Evolutionary conservation across 2,329 filamentous ascomycete genomes (phyloP), one percentile per base, ranked within the genome.

Genomic region (Davidsoniella virescens): DNA sequence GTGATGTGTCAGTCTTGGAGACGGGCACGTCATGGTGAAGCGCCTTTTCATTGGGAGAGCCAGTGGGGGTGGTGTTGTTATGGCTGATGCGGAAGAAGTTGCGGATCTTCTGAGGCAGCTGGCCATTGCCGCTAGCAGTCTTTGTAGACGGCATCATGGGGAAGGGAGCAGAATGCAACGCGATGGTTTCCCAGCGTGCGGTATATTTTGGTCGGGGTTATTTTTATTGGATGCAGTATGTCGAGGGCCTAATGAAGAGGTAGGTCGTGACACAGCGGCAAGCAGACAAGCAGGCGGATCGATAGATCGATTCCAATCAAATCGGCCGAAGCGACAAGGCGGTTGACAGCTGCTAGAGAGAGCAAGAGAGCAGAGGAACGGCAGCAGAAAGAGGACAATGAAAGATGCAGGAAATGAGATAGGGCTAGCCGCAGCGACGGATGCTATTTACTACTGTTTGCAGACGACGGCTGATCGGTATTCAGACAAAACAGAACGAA

Each of bases 1-100:
- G 33, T 44, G 49, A 54, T 55, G 58, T 61, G 50, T 53, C 53
- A 51, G 44, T 45, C 45, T 56, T 55, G 49, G 43, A 38, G 20
- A 36, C 17, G 25, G 36, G 51, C 12, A 42, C 42, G 8, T 52
- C 51, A 2, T 49, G 47, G 39, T 52, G 46, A 18, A 49, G 16
- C 6, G 33, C 16, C 42, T 52, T 52, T 41, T 52, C 51, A 29
- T 51, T 51, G 14, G 49, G 44, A 16, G 49, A 47, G n/a, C 36
- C 23, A n/a, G 54, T 55, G 48, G 49, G 43, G 49, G 54, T 50
- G 29, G 54, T 51, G 44, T 39, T 40, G 44, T 52, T 47, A 47
- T 54, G 47, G 52, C 73, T 82, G 63, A 82, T 81, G 59, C 78
- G 77, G 65, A 83, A 83, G 69, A 83, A 82, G 64, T 76, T 82